A percentile compares a stretch with the other conserved stretches of the same genome.
Conservation (phyloP, 306 rosid genomes). For the Mimosa pudica region DNA sequence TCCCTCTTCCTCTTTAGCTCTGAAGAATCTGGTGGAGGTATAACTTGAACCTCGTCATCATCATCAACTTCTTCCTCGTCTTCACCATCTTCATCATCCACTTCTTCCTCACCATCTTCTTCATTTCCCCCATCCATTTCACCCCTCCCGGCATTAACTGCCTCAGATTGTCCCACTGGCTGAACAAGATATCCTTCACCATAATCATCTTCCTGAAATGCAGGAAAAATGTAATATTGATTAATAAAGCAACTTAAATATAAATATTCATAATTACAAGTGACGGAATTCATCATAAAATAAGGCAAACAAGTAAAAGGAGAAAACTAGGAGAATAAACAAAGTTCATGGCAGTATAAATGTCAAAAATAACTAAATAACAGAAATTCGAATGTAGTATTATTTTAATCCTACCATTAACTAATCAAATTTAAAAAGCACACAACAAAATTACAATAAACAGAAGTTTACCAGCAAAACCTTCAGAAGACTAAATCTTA, state of each 20-base stretch:
- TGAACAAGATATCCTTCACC: slow-evolving; percentile 84
- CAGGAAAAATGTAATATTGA: slow-evolving; percentile 11
- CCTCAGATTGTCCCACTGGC: slow-evolving; percentile 70
- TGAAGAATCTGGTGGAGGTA: slow-evolving; percentile 62
- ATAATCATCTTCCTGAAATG: slow-evolving; percentile 75
- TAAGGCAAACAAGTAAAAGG: background rate
- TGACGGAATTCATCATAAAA: background rate
- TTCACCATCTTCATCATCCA: slow-evolving; percentile 58
- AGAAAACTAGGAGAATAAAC: background rate
- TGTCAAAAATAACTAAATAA: background rate
- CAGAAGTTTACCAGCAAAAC: background rate
- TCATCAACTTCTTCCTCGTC: slow-evolving; percentile 55
- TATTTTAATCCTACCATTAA: background rate
- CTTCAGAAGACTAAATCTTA: background rate
- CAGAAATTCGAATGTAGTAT: background rate
- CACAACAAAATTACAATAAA: background rate
- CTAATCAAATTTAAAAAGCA: background rate
- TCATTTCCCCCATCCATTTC: slow-evolving; percentile 59
- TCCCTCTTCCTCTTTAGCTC: slow-evolving; percentile 82
- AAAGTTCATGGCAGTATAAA: background rate
- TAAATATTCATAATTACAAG: background rate
- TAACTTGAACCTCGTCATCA: slow-evolving; percentile 57
- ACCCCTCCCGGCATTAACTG: slow-evolving; percentile 50
- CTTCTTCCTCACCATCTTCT: slow-evolving; percentile 60
- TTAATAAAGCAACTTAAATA: background rate